phyloP scores from a whole-genome alignment of 257 asterid genomes.

The Solanum microdontum region DNA sequence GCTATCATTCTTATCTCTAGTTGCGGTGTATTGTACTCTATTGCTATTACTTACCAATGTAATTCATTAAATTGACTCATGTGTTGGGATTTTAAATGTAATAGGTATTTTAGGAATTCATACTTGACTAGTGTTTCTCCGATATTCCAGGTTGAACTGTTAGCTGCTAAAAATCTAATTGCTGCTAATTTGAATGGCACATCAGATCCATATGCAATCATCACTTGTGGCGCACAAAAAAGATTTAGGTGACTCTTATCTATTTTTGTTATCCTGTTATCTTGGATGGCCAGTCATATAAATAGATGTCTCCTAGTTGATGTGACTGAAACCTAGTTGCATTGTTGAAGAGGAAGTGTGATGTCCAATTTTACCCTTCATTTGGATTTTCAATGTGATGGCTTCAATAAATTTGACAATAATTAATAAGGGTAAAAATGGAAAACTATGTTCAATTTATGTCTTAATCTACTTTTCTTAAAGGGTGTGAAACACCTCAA shows the following conservation, averaged over 20 bases:
- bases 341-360: not conserved
- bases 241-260: constrained; percentile 53
- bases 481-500: no score
- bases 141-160: constrained; percentile 64
- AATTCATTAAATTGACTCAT: not conserved
- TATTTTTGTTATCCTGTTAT: not conserved
- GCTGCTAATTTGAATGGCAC: constrained; percentile 85
- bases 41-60: not conserved
- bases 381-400: no score
- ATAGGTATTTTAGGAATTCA: not conserved
- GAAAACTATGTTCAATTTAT: no score
- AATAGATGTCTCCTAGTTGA: not conserved
- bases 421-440: no score
- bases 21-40: not conserved
- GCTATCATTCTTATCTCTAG: not conserved
- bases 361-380: not conserved
- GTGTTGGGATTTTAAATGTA: not conserved
- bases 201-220: constrained; percentile 87
- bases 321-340: not conserved
- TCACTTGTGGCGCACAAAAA: constrained; percentile 74
- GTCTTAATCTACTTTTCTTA: no score
- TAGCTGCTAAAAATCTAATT: constrained; percentile 88
- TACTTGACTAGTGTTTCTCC: not conserved
- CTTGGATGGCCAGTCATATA: not conserved
- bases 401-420: no score